Conservation (phyloP, 148 eudicot genomes). For the Silene uniflora region DNA sequence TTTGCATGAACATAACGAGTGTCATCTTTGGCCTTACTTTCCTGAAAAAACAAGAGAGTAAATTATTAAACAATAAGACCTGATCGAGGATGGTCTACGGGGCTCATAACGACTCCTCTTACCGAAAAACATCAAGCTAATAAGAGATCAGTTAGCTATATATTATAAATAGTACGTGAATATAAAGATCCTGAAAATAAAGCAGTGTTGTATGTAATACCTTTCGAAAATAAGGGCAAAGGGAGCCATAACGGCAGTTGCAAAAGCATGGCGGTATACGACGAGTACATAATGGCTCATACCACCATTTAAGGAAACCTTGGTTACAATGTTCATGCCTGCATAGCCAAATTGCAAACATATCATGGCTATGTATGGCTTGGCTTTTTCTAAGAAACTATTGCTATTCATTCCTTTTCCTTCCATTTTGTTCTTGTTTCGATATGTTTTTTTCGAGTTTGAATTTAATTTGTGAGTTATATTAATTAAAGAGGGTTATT, state of each 20-base stretch:
- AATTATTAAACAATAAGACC: no score
- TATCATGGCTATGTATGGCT: slow-evolving; percentile 74
- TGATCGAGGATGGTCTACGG: no score
- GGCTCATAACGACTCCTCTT: no score
- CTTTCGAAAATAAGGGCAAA: slow-evolving; percentile 76
- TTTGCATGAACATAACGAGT: slow-evolving; percentile 55
- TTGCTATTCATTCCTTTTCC: slow-evolving; percentile 27
- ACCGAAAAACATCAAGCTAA: no score
- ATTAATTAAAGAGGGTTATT: no score
- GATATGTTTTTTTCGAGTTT: no score
- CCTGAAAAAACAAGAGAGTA: slow-evolving; percentile 28
- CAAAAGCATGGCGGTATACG: slow-evolving; percentile 79
- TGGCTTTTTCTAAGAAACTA: slow-evolving; percentile 36
- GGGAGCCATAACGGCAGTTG: slow-evolving; percentile 74
- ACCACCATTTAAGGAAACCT: slow-evolving; percentile 74
- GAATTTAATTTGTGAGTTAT: not conserved
- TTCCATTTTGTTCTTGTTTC: slow-evolving; percentile 36
- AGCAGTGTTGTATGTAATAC: slow-evolving; percentile 21
- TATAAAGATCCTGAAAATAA: not conserved
- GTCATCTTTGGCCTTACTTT: slow-evolving; percentile 80
- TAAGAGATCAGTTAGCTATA: no score
- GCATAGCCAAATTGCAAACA: slow-evolving; percentile 73
- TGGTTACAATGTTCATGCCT: slow-evolving; percentile 79
- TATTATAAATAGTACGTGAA: no score
- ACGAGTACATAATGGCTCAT: slow-evolving; percentile 88